Evolutionary conservation across 2,329 filamentous ascomycete species (phyloP), one percentile per base, ranked within the genome.

Genomic region (Colletotrichum coccodes): DNA sequence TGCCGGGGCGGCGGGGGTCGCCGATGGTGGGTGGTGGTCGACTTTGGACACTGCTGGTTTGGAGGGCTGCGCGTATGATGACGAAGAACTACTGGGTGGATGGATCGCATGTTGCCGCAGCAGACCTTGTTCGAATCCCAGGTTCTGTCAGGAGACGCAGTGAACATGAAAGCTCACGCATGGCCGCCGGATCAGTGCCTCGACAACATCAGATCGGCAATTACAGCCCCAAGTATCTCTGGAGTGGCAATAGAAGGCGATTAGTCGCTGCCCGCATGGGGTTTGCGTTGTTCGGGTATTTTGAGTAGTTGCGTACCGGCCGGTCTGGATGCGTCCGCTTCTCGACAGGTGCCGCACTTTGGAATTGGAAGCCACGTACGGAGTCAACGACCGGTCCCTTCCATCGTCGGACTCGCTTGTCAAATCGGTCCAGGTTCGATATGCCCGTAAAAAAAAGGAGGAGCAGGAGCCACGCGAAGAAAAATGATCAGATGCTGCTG

Each of bases 401-500:
- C n/a, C 30, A 40, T 26, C 11, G 54, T 23, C n/a, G 21, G 36
- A 23, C 32, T 65, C 26, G 61, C 26, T 49, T 54, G 54, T 34
- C 18, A 21, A 12, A 47, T 47, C 11, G 47, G 34, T n/a, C 53
- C 60, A 47, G 46, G 40, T 40, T 40, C 46, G 34, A 16, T 18
- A 36, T 44, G 23, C 21, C 40, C 16, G 36, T 21, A 21, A 47
- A 47, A 32, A 40, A 26, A 4, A n/a, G 49, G 18, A 56, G 47
- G n/a, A 26, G 26, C 18, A 28, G 38, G 28, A 49, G 30, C 49
- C 26, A 21, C 12, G 47, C 30, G 46, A 49, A 21, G n/a, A 49
- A 58, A 54, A 60, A 58, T 71, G 65, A 60, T 70, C 60, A 70
- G 65, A 71, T 69, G 65, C 64, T 71, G 68, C 68, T 64, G 68